Evolutionary conservation across 2,329 filamentous ascomycete genomes (phyloP).

Genomic region (Penicillium sp.): DNA sequence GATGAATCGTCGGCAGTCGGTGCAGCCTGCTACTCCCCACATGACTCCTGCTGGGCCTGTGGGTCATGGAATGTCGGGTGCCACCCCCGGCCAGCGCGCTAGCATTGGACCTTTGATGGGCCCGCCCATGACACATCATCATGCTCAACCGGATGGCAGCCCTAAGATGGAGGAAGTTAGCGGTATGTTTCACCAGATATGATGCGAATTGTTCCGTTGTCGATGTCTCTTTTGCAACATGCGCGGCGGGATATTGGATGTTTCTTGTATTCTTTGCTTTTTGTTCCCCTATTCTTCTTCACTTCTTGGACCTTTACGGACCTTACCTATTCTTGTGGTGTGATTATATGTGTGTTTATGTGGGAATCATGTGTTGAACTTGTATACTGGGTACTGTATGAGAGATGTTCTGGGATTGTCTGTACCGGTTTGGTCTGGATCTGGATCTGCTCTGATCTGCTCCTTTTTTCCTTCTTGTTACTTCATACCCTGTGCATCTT

Average conservation of each 20-base stretch:
- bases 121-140: constrained; percentile 67
- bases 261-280: constrained; percentile 7
- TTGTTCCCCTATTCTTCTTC: constrained; percentile 1
- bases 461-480: neutral
- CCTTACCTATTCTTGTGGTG: neutral
- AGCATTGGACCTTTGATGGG: constrained; percentile 66
- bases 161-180: constrained; percentile 69
- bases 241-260: constrained; percentile 12
- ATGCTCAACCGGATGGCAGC: constrained; percentile 69
- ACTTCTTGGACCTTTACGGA: constrained; percentile 8
- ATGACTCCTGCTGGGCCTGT: constrained; percentile 67
- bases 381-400: constrained; percentile 14
- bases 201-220: constrained; percentile 42
- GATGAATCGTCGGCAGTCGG: constrained; percentile 81
- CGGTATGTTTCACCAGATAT: constrained; percentile 98
- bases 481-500: constrained; percentile 29
- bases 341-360: constrained; percentile 19
- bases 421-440: constrained; percentile 31
- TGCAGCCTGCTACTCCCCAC: constrained; percentile 60
- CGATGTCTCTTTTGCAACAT: constrained; percentile 13
- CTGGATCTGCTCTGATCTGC: neutral
- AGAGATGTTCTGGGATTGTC: constrained; percentile 21
- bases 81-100: constrained; percentile 33
- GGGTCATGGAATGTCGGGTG: constrained; percentile 62
- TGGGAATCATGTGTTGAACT: constrained; percentile 10